phyloP scores from a whole-genome alignment of 805 yeast genomes.

The Dipodascopsis uninucleata region DNA sequence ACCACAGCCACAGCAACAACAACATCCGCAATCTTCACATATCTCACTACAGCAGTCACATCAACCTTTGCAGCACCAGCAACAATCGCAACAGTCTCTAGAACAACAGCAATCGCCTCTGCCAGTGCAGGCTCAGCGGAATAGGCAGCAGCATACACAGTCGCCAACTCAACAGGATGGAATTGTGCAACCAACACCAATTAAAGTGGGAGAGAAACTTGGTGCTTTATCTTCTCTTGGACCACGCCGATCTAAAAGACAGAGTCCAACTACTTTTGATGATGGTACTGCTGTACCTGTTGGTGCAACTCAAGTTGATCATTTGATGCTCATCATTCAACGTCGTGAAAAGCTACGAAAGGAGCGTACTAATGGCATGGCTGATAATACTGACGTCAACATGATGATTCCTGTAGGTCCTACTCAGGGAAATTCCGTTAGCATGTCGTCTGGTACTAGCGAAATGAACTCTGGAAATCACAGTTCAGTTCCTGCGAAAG shows the following conservation, averaged over 20 bases:
- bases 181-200: slow-evolving; percentile 6
- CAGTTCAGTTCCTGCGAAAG: neutral
- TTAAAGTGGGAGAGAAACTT: slow-evolving; percentile 2
- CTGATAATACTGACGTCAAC: neutral
- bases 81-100: slow-evolving; percentile 8
- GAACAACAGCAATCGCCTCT: slow-evolving; percentile 3
- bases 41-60: slow-evolving; percentile 4
- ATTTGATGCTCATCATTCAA: slow-evolving; percentile 83
- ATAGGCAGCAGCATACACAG: neutral
- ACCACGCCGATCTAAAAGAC: slow-evolving; percentile 4
- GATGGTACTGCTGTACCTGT: slow-evolving; percentile 7
- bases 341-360: slow-evolving; percentile 63
- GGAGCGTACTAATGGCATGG: neutral
- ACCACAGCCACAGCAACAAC: slow-evolving; percentile 12
- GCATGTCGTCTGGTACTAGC: neutral
- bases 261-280: slow-evolving; percentile 18
- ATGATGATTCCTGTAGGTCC: neutral
- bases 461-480: neutral
- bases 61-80: too few relatives aligned
- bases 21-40: neutral
- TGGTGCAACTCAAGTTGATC: slow-evolving; percentile 71
- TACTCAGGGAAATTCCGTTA: too few relatives aligned
- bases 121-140: slow-evolving; percentile 3
- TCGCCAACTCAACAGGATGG: neutral
- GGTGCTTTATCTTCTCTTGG: neutral